phyloP scores from a whole-genome alignment of 306 rosid species.

The Sicyos baderoa region DNA sequence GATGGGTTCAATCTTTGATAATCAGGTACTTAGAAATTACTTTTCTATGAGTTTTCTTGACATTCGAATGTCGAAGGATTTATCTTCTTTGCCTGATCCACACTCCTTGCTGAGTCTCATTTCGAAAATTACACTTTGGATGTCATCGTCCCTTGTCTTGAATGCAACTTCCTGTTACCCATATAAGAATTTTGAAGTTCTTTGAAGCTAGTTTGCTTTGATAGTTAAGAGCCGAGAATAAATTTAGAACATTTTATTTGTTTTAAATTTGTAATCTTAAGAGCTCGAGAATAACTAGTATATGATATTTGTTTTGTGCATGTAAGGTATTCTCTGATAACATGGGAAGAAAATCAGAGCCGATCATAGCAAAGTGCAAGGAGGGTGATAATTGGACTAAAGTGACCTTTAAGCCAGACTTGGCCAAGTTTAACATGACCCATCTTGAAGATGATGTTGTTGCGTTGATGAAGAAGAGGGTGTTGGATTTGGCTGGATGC shows the following conservation, averaged over 20 bases:
- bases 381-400: conserved; percentile 79
- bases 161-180: background rate
- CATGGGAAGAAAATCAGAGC: conserved; percentile 72
- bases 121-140: background rate
- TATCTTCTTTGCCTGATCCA: background rate
- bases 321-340: conserved; percentile 62
- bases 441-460: conserved; percentile 90
- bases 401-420: conserved; percentile 85
- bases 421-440: conserved; percentile 68
- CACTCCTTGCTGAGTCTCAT: background rate
- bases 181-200: background rate
- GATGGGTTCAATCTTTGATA: too few relatives aligned
- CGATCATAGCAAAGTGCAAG: conserved; percentile 70
- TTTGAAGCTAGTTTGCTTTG: background rate
- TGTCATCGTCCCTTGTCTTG: background rate
- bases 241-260: background rate
- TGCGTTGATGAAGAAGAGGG: conserved; percentile 87
- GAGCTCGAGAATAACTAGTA: background rate
- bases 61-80: too few relatives aligned
- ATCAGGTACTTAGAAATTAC: too few relatives aligned
- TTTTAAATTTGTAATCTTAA: too few relatives aligned
- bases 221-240: too few relatives aligned
- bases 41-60: too few relatives aligned
- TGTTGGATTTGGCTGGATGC: conserved; percentile 87
- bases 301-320: conserved; percentile 7